phyloP scores from a whole-genome alignment of 805 yeast species.

The Yarrowia osloensis region DNA sequence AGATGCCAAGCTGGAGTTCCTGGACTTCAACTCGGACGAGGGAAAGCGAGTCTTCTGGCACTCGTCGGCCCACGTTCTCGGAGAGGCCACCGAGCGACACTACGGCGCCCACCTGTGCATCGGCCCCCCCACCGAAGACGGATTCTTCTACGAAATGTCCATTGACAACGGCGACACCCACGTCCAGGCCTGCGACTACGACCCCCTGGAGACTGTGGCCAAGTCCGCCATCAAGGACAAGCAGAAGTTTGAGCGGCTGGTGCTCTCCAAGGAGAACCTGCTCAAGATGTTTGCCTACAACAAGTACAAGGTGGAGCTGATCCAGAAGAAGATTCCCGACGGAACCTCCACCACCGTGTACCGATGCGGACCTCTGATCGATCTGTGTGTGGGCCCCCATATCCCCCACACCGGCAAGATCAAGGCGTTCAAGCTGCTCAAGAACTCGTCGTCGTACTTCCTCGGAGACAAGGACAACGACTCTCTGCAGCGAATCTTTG shows the following conservation, averaged over 20 bases:
- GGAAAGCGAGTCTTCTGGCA: conserved; percentile 98
- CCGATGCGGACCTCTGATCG: conserved; percentile 96
- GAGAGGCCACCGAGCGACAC: conserved; percentile 97
- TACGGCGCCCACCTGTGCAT: conserved; percentile 88
- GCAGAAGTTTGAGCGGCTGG: conserved; percentile 92
- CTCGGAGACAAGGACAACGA: conserved; percentile 91
- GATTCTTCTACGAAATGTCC: conserved; percentile 96
- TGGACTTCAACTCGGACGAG: conserved; percentile 90
- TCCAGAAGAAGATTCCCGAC: conserved; percentile 87
- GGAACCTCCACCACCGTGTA: conserved; percentile 95
- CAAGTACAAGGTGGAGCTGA: conserved; percentile 89
- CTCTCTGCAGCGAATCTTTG: conserved; percentile 94
- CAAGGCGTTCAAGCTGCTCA: conserved; percentile 89
- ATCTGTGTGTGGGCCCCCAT: conserved; percentile 97
- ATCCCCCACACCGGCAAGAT: conserved; percentile 96
- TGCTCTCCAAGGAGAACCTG: conserved; percentile 85
- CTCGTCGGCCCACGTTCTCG: conserved; percentile 95
- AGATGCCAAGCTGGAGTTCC: conserved; percentile 64
- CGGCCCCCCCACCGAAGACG: conserved; percentile 98
- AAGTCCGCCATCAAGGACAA: conserved; percentile 90
- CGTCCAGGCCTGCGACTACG: conserved; percentile 81
- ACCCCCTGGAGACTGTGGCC: conserved; percentile 79
- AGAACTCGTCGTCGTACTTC: conserved; percentile 95
- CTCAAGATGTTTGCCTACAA: conserved; percentile 93
- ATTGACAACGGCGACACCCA: conserved; percentile 72